These are phyloP conservation scores for Thinopyrum elongatum DNA, from an alignment of 176 grass and related monocot species.

Conservation along the genomic window DNA sequence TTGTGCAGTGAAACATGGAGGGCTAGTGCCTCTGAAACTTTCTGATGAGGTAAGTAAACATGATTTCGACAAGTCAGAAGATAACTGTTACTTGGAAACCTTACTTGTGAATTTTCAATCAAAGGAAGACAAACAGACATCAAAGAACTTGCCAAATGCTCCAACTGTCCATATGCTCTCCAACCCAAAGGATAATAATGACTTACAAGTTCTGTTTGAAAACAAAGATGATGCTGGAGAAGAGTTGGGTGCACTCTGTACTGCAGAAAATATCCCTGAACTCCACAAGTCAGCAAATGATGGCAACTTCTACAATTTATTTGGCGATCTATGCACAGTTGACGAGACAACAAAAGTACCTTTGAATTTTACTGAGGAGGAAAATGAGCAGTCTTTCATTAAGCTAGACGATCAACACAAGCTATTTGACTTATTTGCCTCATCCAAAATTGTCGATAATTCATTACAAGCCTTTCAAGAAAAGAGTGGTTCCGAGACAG, in stretches of 20 bases:
- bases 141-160: background rate
- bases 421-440: background rate
- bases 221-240: background rate
- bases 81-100: background rate
- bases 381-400: background rate
- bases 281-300: background rate
- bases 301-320: background rate
- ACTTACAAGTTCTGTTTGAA: background rate
- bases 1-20: constrained; percentile 18
- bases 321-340: background rate
- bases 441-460: background rate
- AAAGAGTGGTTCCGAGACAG: background rate
- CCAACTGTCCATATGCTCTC: background rate
- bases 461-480: background rate
- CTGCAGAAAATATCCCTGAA: constrained; percentile 2
- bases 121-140: background rate
- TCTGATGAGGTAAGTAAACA: constrained; percentile 17
- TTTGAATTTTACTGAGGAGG: background rate
- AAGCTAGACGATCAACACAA: background rate
- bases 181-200: background rate
- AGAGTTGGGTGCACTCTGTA: background rate
- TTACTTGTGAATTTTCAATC: background rate
- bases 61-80: constrained; percentile 6
- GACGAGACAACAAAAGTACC: background rate
- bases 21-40: background rate